These are phyloP conservation scores for Daldinia grandis DNA, from an alignment of 495 filamentous ascomycete species.

Conservation along the genomic window DNA sequence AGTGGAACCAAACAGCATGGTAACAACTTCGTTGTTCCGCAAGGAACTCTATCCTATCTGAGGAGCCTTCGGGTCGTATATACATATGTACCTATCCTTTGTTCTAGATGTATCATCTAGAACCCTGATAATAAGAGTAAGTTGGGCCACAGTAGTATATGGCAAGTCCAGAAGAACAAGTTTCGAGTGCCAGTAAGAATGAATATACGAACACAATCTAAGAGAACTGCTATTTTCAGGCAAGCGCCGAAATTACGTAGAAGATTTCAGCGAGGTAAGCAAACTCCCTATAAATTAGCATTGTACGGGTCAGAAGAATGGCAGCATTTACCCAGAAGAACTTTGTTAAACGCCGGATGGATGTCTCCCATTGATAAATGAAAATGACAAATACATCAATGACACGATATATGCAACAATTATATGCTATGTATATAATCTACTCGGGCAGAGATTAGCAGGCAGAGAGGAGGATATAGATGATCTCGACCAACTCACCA, in stretches of 20 bases:
- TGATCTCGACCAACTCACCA: neutral
- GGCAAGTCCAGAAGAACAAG: conserved; percentile 7
- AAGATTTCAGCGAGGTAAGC: neutral
- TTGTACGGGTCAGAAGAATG: neutral
- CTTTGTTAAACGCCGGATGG: neutral
- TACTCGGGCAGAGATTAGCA: neutral
- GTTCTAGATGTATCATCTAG: no score
- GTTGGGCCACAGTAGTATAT: neutral
- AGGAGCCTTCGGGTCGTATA: no score
- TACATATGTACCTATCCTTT: no score
- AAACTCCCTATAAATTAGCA: neutral
- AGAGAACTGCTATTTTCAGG: neutral
- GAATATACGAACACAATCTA: conserved; percentile 6
- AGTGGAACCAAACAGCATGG: no score
- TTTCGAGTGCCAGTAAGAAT: neutral
- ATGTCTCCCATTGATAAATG: neutral
- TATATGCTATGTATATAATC: neutral
- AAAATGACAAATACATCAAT: neutral
- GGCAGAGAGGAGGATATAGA: neutral
- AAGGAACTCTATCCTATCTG: no score
- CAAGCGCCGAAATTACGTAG: neutral
- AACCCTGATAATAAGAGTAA: neutral
- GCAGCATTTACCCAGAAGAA: neutral
- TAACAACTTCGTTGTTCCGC: no score
- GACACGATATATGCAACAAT: neutral